phyloP scores from a whole-genome alignment of 495 filamentous ascomycete species.

The Collariella sp. region DNA sequence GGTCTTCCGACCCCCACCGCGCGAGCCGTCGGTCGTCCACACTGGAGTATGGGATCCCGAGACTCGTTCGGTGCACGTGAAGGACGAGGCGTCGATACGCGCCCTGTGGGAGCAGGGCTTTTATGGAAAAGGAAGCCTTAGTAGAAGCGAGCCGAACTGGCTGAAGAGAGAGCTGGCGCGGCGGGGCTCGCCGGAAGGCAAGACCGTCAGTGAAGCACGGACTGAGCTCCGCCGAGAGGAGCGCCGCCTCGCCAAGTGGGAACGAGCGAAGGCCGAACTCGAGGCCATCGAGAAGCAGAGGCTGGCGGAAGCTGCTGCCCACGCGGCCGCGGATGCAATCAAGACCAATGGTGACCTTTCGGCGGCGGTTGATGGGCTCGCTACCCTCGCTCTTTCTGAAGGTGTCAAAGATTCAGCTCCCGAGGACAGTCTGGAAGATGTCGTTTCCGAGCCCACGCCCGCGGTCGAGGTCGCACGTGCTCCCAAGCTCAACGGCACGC shows the following conservation, averaged over 20 bases:
- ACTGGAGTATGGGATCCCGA: conserved; percentile 66
- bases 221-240: conserved; percentile 73
- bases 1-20: conserved; percentile 52
- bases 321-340: not conserved
- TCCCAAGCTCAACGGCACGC: not conserved
- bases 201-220: conserved; percentile 59
- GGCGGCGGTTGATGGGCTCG: not conserved
- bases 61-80: conserved; percentile 79
- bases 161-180: conserved; percentile 69
- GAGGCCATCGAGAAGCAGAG: conserved; percentile 68
- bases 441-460: not conserved
- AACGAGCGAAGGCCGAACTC: conserved; percentile 75
- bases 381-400: not conserved
- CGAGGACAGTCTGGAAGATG: not conserved
- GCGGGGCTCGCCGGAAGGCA: conserved; percentile 48
- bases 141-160: conserved; percentile 91
- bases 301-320: conserved; percentile 47
- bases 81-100: conserved; percentile 60
- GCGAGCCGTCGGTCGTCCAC: conserved; percentile 59
- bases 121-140: conserved; percentile 88
- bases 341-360: not conserved
- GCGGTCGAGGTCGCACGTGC: not conserved
- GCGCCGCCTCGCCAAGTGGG: conserved; percentile 74
- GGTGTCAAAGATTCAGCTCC: not conserved
- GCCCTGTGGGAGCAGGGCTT: conserved; percentile 93